Evolutionary conservation across 805 yeast species (phyloP).

Genomic region (Myxozyma melibiosi): DNA sequence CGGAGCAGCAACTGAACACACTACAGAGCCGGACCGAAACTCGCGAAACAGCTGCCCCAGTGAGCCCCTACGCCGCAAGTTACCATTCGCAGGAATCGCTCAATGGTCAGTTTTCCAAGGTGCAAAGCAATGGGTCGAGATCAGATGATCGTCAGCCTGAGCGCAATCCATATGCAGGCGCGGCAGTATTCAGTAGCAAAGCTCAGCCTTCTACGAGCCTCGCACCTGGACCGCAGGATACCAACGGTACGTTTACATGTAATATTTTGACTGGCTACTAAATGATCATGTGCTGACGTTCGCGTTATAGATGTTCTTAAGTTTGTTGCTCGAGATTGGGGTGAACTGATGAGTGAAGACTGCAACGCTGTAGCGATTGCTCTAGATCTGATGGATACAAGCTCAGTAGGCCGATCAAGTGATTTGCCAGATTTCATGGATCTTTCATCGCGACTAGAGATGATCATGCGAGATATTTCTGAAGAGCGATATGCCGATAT

Average conservation of each 20-base stretch:
- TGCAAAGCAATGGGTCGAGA: no score
- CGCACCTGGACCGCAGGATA: conserved; percentile 1
- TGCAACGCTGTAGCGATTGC: conserved; percentile 87
- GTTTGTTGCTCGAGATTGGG: conserved; percentile 51
- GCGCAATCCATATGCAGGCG: no score
- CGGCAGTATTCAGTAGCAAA: no score
- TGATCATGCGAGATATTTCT: conserved; percentile 50
- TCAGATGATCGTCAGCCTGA: no score
- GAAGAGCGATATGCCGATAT: conserved; percentile 72
- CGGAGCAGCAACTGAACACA: neutral
- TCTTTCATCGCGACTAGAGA: conserved; percentile 58
- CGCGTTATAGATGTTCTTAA: conserved; percentile 30
- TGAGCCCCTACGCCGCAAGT: neutral
- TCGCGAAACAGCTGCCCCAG: neutral
- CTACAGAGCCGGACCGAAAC: neutral
- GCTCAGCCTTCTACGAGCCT: neutral
- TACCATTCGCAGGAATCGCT: neutral
- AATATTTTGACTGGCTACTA: no score
- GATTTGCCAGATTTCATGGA: conserved; percentile 66
- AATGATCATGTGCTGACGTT: neutral
- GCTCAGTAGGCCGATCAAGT: conserved; percentile 89
- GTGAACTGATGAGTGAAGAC: conserved; percentile 52
- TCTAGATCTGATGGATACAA: conserved; percentile 75
- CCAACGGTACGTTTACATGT: neutral
- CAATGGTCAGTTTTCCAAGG: no score